phyloP scores from a whole-genome alignment of 1,139 yeast genomes.

The Candida pseudocylindracea region DNA sequence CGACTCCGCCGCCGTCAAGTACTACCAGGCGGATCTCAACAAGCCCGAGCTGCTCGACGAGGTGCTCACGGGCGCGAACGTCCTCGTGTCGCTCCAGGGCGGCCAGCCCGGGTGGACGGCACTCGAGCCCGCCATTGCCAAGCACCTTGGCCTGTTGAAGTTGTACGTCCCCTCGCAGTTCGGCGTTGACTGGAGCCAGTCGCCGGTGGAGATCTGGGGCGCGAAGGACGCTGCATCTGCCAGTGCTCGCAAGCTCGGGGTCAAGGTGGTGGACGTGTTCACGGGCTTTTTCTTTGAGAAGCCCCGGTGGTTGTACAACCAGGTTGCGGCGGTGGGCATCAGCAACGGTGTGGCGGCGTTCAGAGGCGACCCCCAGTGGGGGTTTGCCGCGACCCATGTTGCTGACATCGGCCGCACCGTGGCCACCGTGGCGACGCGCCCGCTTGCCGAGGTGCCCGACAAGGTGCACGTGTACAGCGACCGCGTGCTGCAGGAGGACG shows the following conservation, averaged over 20 bases:
- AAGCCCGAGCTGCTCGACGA: conserved; percentile 9
- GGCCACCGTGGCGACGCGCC: conserved; percentile 14
- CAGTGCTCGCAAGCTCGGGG: conserved; percentile 15
- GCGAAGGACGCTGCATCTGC: no score
- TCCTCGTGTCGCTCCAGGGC: conserved; percentile 20
- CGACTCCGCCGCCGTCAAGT: conserved; percentile 17
- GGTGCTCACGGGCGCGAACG: conserved; percentile 25
- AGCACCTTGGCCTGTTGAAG: conserved; percentile 20
- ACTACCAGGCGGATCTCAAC: conserved; percentile 10
- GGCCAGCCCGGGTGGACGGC: conserved; percentile 6
- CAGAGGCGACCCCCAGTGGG: conserved; percentile 17
- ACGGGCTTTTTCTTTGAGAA: conserved; percentile 22
- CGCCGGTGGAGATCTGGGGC: no score
- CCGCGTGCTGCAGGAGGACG: conserved; percentile 13
- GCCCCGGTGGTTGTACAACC: conserved; percentile 13
- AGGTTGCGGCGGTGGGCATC: conserved; percentile 15
- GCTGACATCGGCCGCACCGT: conserved; percentile 25
- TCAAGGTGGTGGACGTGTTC: conserved; percentile 26
- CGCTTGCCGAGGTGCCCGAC: conserved; percentile 20
- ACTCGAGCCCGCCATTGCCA: conserved; percentile 11
- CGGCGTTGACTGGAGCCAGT: conserved; percentile 15
- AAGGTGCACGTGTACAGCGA: conserved; percentile 21
- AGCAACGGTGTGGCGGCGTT: conserved; percentile 12
- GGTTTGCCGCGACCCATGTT: conserved; percentile 11
- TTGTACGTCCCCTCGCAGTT: conserved; percentile 42